Evolutionary conservation across 768 basidiomycete species (phyloP), one percentile per base, ranked within the genome.

Genomic region (Pulveroboletus sp.): DNA sequence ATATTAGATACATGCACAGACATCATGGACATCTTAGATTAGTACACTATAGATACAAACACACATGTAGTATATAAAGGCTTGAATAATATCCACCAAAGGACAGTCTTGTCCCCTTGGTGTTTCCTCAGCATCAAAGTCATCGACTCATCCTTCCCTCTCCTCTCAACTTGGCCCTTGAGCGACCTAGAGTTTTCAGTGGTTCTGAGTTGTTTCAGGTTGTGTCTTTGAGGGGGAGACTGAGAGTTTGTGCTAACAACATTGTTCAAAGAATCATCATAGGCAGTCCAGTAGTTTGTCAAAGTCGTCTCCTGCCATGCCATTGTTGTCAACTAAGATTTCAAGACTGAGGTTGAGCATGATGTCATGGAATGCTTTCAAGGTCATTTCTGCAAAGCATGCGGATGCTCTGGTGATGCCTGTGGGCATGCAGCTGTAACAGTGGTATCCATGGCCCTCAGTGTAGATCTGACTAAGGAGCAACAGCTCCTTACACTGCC

Each of bases 331-430:
- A 5, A 47, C n/a, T 4, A 47, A 47, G 3, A 17, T 40, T 2
- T 47, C 46, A 6, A 47, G 38, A 5, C 23, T 3, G 1, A 32
- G 11, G 3, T 10, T 3, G 0, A 29, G 20, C 2, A n/a, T 19
- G 4, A 32, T 7, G 7, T 47, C 38, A 6, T 47, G 13, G 3
- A 47, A 23, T 9, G 30, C 30, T 1, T n/a, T 29, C 2, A 4
- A 27, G 1, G 38, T 40, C 23, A 47, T 11, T 1, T 47, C 23
- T 1, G 10, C 13, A 17, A 47, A 47, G 2, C 38, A 47, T 9
- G 23, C 61, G 8, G 73, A 74, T 2, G 70, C 69, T 0, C 71
- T 75, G 0, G 67, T 71, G 0, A 75, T 41, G 1, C 75, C 74
- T 48, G 76, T 74, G 0, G 71, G 74, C 70, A 77, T 73, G 0